A percentile compares a stretch with the other conserved stretches of the same genome.
Evolutionary conservation across 2,329 filamentous ascomycete genomes (phyloP).

Genomic region (Epichloe coenophiala): DNA sequence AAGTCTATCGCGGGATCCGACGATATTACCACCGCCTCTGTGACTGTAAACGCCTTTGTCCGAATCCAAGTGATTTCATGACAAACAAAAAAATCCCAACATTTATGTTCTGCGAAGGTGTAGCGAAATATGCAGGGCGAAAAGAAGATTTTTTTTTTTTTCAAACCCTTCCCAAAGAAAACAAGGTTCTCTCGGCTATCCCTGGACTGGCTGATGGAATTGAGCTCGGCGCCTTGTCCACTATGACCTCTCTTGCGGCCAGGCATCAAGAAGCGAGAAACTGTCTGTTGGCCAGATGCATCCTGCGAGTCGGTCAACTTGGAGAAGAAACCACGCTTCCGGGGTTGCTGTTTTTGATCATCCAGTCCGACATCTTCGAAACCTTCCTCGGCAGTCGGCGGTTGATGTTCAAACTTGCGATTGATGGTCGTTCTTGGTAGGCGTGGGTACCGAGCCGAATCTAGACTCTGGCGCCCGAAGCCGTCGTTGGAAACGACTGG

Average conservation of each 20-base stretch:
- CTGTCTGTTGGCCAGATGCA: slow-evolving; percentile 23
- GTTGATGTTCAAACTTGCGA: slow-evolving; percentile 43
- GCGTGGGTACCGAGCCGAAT: slow-evolving; percentile 54
- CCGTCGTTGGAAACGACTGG: slow-evolving; percentile 51
- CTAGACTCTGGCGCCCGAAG: slow-evolving; percentile 64
- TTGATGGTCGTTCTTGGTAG: slow-evolving; percentile 48
- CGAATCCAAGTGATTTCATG: neutral
- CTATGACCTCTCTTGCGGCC: slow-evolving; percentile 55
- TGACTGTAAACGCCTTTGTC: neutral
- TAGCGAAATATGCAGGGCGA: neutral
- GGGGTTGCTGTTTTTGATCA: slow-evolving; percentile 41
- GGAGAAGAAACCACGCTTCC: slow-evolving; percentile 61
- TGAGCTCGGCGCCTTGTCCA: slow-evolving; percentile 58
- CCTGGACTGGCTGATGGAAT: slow-evolving; percentile 39
- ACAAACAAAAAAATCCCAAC: neutral
- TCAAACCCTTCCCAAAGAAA: neutral
- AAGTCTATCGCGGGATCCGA: neutral
- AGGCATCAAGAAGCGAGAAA: slow-evolving; percentile 51
- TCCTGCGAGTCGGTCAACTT: slow-evolving; percentile 51
- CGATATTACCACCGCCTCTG: neutral
- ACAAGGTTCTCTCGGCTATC: slow-evolving; percentile 9
- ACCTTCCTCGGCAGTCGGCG: slow-evolving; percentile 58
- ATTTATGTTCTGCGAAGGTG: neutral
- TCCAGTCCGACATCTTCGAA: slow-evolving; percentile 92
- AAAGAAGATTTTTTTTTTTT: neutral